Evolutionary conservation across 331 rosid genomes (phyloP).

Genomic region (Dryas integrifolia): DNA sequence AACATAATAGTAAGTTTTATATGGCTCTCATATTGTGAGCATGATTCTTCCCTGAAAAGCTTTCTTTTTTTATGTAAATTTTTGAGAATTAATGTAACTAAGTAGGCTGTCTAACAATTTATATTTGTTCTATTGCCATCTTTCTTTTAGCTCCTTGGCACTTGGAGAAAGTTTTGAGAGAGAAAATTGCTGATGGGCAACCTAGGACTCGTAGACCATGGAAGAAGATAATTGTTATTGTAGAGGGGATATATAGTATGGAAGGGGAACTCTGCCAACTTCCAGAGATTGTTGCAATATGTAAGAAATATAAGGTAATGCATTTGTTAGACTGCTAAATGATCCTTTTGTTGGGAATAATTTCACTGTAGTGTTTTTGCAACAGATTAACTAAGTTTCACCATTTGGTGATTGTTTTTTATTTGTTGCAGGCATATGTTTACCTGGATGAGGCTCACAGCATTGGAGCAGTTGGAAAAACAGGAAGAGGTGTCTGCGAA

Average conservation of each 20-base stretch:
- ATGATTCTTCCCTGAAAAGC: not conserved
- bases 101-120: too few species aligned
- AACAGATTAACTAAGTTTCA: not conserved
- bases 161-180: slow-evolving; percentile 68
- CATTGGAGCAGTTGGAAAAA: slow-evolving; percentile 83
- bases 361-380: not conserved
- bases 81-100: too few species aligned
- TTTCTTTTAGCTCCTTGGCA: slow-evolving; percentile 50
- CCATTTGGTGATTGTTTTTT: slow-evolving; percentile 3
- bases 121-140: too few species aligned
- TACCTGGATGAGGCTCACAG: slow-evolving; percentile 92
- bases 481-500: slow-evolving; percentile 86
- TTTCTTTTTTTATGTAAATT: not conserved
- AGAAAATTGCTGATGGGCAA: slow-evolving; percentile 74
- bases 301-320: slow-evolving; percentile 62
- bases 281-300: slow-evolving; percentile 62
- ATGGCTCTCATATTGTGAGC: not conserved
- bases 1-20: slow-evolving; percentile 54
- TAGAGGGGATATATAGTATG: slow-evolving; percentile 79
- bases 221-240: slow-evolving; percentile 71
- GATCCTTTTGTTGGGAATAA: not conserved
- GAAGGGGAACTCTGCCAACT: slow-evolving; percentile 76
- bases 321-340: not conserved
- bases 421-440: slow-evolving; percentile 49
- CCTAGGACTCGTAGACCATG: slow-evolving; percentile 70